phyloP scores from a whole-genome alignment of 176 grass and related monocot genomes.

The Paspalum notatum region DNA sequence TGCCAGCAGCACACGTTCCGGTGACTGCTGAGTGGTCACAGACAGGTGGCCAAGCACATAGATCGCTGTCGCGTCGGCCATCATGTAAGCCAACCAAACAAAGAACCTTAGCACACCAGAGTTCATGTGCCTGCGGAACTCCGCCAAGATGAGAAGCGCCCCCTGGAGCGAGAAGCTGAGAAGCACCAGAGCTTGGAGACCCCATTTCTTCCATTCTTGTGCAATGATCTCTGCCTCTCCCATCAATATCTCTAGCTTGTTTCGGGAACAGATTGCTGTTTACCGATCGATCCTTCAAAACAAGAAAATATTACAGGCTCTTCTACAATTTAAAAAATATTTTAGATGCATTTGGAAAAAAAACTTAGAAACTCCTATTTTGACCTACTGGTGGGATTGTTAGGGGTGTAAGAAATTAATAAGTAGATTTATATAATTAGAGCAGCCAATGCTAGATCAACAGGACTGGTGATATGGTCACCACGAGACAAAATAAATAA shows the following conservation, averaged over 20 bases:
- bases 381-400: too few relatives aligned
- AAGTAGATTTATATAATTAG: too few relatives aligned
- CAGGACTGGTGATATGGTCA: too few relatives aligned
- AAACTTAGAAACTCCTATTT: too few relatives aligned
- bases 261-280: too few relatives aligned
- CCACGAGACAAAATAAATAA: too few relatives aligned
- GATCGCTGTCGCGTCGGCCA: constrained; percentile 41
- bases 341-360: too few relatives aligned
- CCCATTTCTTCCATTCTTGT: neutral
- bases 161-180: neutral
- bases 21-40: neutral
- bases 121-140: neutral
- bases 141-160: neutral
- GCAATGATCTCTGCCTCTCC: neutral
- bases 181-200: neutral
- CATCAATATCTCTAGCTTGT: neutral
- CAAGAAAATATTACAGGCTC: too few relatives aligned
- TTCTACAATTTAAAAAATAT: too few relatives aligned
- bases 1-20: neutral
- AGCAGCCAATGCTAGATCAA: too few relatives aligned
- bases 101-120: neutral
- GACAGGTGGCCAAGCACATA: constrained; percentile 40
- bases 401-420: too few relatives aligned
- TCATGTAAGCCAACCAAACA: constrained; percentile 39
- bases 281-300: too few relatives aligned